phyloP scores from a whole-genome alignment of 2,329 filamentous ascomycete genomes.

The Aspergillus versicolor region DNA sequence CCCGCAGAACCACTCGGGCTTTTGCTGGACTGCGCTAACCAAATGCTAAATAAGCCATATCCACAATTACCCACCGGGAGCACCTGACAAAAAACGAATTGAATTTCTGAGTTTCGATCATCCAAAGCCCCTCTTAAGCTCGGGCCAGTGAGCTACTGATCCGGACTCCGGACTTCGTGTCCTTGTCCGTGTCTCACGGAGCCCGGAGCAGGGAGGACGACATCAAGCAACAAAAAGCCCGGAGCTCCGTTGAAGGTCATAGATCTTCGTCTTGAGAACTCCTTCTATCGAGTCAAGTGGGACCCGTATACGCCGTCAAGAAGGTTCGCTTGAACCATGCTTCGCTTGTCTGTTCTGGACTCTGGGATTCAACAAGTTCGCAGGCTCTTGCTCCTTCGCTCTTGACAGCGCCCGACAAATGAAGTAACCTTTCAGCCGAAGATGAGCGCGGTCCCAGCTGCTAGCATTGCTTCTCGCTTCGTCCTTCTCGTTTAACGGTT shows the following conservation, averaged over 20 bases:
- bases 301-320: not conserved
- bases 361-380: not conserved
- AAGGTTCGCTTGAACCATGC: slow-evolving; percentile 4
- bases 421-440: not conserved
- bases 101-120: not conserved
- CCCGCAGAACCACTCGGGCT: not conserved
- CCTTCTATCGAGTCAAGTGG: not conserved
- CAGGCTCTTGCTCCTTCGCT: not conserved
- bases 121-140: not conserved
- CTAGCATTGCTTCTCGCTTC: not conserved
- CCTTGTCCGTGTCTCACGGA: not conserved
- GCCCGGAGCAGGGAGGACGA: not conserved
- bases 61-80: not conserved
- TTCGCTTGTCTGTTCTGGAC: not conserved
- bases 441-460: not conserved
- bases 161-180: not conserved
- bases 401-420: not conserved
- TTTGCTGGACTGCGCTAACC: not conserved
- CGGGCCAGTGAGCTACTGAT: not conserved
- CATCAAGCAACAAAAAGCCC: not conserved
- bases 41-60: not conserved
- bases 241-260: not conserved
- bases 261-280: slow-evolving; percentile 1
- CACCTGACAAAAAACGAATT: not conserved
- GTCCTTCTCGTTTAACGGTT: not conserved